A percentile compares a stretch with the other conserved stretches of the same genome.
Conservation (phyloP, 2,329 filamentous ascomycete species). For the Aspergillus sp. region DNA sequence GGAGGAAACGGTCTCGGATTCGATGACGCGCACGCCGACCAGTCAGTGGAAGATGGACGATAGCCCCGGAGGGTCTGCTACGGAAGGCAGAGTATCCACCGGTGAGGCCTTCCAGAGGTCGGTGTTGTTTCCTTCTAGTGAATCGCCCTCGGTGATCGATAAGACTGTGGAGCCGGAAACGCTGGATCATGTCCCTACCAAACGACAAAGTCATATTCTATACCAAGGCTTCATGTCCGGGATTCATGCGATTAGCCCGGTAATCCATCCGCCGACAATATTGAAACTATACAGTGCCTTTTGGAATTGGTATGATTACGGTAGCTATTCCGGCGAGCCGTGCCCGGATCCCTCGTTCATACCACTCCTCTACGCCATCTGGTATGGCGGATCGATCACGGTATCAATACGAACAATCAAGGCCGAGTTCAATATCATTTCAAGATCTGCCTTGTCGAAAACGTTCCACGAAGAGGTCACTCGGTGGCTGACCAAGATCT, state of each 20-base stretch:
- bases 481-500: slow-evolving; percentile 42
- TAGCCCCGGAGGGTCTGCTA: slow-evolving; percentile 8
- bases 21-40: slow-evolving; percentile 11
- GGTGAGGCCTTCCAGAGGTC: slow-evolving; percentile 36
- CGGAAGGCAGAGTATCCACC: slow-evolving; percentile 16
- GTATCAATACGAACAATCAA: slow-evolving; percentile 43
- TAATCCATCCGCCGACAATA: slow-evolving; percentile 45
- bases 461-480: slow-evolving; percentile 45
- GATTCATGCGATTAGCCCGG: slow-evolving; percentile 46
- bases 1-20: slow-evolving; percentile 24
- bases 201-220: slow-evolving; percentile 46
- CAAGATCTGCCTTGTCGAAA: slow-evolving; percentile 38
- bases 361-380: slow-evolving; percentile 47
- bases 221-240: slow-evolving; percentile 50
- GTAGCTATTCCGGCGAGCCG: slow-evolving; percentile 34
- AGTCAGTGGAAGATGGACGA: slow-evolving; percentile 24
- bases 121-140: slow-evolving; percentile 37
- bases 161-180: slow-evolving; percentile 39
- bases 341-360: slow-evolving; percentile 44
- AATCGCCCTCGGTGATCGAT: slow-evolving; percentile 34
- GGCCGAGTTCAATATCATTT: slow-evolving; percentile 38
- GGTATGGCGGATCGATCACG: slow-evolving; percentile 50
- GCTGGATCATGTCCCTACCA: slow-evolving; percentile 43
- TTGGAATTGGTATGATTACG: slow-evolving; percentile 47
- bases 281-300: slow-evolving; percentile 43